phyloP scores from a whole-genome alignment of 495 filamentous ascomycete species.

The Tuber microsphaerosporum region DNA sequence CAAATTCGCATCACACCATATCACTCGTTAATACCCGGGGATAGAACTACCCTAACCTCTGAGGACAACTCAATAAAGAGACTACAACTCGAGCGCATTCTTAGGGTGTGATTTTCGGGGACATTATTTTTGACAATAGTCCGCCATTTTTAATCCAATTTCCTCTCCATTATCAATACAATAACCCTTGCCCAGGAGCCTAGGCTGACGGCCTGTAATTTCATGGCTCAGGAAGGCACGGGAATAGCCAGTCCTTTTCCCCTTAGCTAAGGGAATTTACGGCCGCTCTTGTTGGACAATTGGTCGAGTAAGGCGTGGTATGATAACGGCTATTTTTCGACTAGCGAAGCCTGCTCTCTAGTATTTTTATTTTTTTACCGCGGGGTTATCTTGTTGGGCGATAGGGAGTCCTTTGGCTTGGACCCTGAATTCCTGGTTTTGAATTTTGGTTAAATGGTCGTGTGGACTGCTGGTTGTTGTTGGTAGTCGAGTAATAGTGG shows the following conservation, averaged over 20 bases:
- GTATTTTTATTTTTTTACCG: neutral
- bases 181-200: neutral
- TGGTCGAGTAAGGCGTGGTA: neutral
- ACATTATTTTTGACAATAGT: neutral
- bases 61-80: neutral
- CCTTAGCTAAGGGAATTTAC: neutral
- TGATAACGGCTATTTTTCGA: neutral
- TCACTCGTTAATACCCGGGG: neutral
- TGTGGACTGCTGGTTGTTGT: neutral
- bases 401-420: neutral
- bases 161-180: neutral
- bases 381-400: neutral
- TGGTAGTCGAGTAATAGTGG: neutral
- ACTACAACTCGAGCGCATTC: neutral
- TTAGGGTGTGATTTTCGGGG: neutral
- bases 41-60: neutral
- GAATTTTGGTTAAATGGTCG: neutral
- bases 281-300: neutral
- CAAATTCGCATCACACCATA: neutral
- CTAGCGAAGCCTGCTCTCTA: neutral
- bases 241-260: neutral
- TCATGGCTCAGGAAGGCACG: neutral
- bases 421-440: neutral
- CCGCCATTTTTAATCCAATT: neutral
- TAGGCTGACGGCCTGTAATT: neutral